These are phyloP conservation scores for Panicum hallii DNA, from an alignment of 202 grass and related monocot genomes.

Conservation along the genomic window DNA sequence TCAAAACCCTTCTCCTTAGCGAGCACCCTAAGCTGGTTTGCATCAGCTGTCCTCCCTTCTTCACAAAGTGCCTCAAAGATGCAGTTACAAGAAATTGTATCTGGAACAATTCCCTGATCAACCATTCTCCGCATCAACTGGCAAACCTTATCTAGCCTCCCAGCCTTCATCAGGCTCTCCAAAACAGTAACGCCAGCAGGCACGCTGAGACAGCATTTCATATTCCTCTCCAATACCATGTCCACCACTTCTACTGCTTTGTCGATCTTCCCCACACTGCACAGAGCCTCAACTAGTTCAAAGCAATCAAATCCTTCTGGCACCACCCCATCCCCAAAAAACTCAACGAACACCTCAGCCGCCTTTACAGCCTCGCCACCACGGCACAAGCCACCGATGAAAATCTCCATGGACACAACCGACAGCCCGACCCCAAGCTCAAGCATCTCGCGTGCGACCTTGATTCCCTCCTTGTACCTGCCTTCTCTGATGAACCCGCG, in stretches of 20 bases:
- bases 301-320: slow-evolving; percentile 75
- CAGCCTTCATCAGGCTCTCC: slow-evolving; percentile 55
- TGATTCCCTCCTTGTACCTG: slow-evolving; percentile 67
- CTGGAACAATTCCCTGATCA: slow-evolving; percentile 59
- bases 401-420: slow-evolving; percentile 69
- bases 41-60: slow-evolving; percentile 60
- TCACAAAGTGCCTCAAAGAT: slow-evolving; percentile 76
- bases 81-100: slow-evolving; percentile 67
- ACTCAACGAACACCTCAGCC: slow-evolving; percentile 62
- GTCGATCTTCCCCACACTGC: slow-evolving; percentile 47
- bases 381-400: slow-evolving; percentile 62
- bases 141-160: slow-evolving; percentile 55
- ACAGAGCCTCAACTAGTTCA: slow-evolving; percentile 62
- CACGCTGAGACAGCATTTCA: slow-evolving; percentile 51
- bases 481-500: slow-evolving; percentile 67
- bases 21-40: slow-evolving; percentile 56
- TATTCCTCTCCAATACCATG: slow-evolving; percentile 55
- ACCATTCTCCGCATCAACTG: slow-evolving; percentile 65
- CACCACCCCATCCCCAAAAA: slow-evolving; percentile 49
- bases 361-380: slow-evolving; percentile 52
- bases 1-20: slow-evolving; percentile 68
- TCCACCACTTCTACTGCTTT: slow-evolving; percentile 66
- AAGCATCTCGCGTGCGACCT: slow-evolving; percentile 79
- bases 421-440: slow-evolving; percentile 67
- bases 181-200: slow-evolving; percentile 66